Evolutionary conservation across 805 yeast species (phyloP), one percentile per base, ranked within the genome.

Genomic region (Saccharomycopsis lassenensis): DNA sequence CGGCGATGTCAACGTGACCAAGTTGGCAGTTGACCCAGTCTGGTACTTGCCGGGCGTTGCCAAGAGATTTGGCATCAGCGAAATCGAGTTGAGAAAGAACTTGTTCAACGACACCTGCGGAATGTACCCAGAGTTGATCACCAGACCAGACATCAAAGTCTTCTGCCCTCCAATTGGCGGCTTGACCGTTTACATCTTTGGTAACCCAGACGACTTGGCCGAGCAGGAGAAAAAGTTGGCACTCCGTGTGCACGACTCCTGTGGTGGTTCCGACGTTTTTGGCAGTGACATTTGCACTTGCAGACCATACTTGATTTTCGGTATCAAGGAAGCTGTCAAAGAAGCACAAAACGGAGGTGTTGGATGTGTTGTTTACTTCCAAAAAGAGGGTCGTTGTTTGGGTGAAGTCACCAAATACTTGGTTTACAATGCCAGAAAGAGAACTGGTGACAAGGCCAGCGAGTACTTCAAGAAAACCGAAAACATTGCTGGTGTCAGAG

Each of bases 31-130:
- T 27, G 83, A 75, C 48, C 82, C 82, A 12, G 81, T 75, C 26
- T 75, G 83, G 82, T 67, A 71, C 47, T 59, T 75, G 39, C 83
- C 83, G 2, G 80, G 79, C 19, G 77, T 75, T 40, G 83, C 82
- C 19, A 62, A 70, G 51, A 68, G 78, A 48, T 69, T 75, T 48
- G 69, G 69, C 20, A 66, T 75, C 42, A 58, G 69, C 22, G 83
- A 75, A 48, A 55, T 51, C 12, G 70, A 70, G 33, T 60, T 75
- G 32, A 65, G 82, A 51, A 65, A 71, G 33, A 72, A 77, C 3
- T 57, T 75, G 44, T 75, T 75, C 50, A 75, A 75, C 50, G 81
- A 75, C 50, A 75, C 82, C 33, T 77, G 77, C 48, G 81, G 82
- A 27, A 73, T 75, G 69, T 75, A 74, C 51, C 81, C 82, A 11